Conservation (phyloP, 345 rosid species). For the Draba incana region DNA sequence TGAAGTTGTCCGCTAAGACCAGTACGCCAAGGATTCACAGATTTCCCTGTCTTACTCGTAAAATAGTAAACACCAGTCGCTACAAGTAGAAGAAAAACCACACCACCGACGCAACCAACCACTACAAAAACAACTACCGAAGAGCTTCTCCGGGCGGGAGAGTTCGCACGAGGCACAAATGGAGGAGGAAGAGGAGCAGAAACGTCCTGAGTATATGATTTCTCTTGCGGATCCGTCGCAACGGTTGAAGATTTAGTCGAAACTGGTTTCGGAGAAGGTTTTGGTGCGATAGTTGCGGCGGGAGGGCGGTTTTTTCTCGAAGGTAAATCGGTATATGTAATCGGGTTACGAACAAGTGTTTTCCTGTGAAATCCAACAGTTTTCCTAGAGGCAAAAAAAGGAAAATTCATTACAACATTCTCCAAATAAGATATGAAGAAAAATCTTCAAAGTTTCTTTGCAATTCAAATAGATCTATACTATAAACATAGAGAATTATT, state of each 20-base stretch:
- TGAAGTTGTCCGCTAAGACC: conserved; percentile 95
- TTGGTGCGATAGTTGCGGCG: conserved; percentile 25
- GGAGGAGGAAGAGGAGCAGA: conserved; percentile 33
- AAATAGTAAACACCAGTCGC: conserved; percentile 43
- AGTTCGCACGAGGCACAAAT: background rate
- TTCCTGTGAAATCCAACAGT: conserved; percentile 46
- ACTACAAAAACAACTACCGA: conserved; percentile 33
- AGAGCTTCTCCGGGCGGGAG: conserved; percentile 24
- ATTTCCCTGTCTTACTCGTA: conserved; percentile 51
- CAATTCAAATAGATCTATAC: too few species aligned
- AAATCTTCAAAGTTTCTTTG: too few species aligned
- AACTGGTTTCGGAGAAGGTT: conserved; percentile 15
- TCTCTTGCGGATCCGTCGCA: conserved; percentile 1
- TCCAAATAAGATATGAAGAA: background rate
- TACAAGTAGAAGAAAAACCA: conserved; percentile 45
- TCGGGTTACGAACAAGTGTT: conserved; percentile 28
- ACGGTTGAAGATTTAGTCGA: conserved; percentile 15
- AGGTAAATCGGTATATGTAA: background rate
- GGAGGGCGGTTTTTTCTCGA: background rate
- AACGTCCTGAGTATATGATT: conserved; percentile 30
- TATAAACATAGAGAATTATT: background rate
- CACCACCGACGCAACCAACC: conserved; percentile 47
- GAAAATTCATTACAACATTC: background rate
- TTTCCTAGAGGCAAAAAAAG: conserved; percentile 44
- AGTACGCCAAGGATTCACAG: conserved; percentile 94